phyloP scores from a whole-genome alignment of 176 grass and related monocot species.

The Rhipidocladum racemiflorum region DNA sequence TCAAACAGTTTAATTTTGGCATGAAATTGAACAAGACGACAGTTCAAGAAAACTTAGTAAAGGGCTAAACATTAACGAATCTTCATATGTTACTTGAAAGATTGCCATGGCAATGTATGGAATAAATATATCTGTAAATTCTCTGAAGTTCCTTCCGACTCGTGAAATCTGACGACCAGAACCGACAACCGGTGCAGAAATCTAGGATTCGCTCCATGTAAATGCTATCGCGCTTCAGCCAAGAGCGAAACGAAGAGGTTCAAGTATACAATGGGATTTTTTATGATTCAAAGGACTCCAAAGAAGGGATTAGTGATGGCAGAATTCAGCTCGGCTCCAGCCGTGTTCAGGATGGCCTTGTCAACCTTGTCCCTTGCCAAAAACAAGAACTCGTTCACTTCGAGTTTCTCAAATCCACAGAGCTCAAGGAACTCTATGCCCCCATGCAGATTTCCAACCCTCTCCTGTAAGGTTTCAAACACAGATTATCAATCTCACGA shows the following conservation, averaged over 20 bases:
- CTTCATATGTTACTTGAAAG: neutral
- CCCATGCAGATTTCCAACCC: slow-evolving; percentile 76
- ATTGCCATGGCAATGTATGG: neutral
- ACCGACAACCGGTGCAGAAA: neutral
- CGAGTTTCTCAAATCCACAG: slow-evolving; percentile 90
- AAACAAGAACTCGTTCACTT: slow-evolving; percentile 75
- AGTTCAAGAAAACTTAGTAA: neutral
- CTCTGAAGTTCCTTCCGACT: neutral
- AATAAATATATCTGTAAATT: neutral
- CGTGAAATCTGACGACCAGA: neutral
- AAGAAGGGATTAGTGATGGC: slow-evolving; percentile 97
- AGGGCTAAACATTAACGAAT: neutral
- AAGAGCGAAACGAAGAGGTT: neutral
- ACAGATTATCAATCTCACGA: neutral
- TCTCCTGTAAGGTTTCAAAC: slow-evolving; percentile 55
- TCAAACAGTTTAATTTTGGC: neutral
- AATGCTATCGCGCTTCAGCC: neutral
- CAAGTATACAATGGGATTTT: neutral
- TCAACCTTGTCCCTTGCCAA: slow-evolving; percentile 80
- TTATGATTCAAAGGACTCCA: slow-evolving; percentile 56
- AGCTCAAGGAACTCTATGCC: slow-evolving; percentile 86
- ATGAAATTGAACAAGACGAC: neutral
- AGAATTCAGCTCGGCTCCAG: slow-evolving; percentile 86
- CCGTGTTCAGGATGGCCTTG: slow-evolving; percentile 59
- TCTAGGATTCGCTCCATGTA: neutral